Percentiles rank a stretch among this genome's conserved stretches.
phyloP scores from a whole-genome alignment of 2,329 filamentous ascomycete genomes.

The Xylariales sp. region DNA sequence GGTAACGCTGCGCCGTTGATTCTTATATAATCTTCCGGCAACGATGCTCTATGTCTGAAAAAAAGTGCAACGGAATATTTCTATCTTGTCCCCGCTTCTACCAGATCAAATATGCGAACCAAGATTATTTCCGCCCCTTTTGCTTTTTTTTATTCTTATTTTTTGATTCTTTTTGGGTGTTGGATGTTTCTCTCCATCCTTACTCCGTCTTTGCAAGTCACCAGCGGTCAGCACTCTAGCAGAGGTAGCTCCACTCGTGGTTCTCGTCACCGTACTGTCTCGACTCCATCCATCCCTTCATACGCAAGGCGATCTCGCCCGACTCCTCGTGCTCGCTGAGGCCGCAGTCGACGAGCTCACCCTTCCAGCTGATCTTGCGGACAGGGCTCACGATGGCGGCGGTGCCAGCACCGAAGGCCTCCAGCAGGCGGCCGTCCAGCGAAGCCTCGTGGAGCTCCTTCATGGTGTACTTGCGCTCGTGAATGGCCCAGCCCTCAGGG shows the following conservation, averaged over 20 bases:
- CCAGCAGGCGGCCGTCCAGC: constrained; percentile 78
- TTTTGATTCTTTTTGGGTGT: too few species aligned
- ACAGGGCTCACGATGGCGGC: constrained; percentile 92
- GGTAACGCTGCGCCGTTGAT: too few species aligned
- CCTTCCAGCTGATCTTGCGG: constrained; percentile 84
- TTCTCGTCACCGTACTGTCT: constrained; percentile 94
- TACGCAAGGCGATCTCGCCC: constrained; percentile 75
- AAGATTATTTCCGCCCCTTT: too few species aligned
- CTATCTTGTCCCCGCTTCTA: too few species aligned
- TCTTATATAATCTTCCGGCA: too few species aligned
- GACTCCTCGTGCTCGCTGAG: constrained; percentile 78
- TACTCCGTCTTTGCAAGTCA: too few species aligned
- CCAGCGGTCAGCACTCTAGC: constrained; percentile 20
- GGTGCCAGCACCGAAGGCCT: constrained; percentile 91
- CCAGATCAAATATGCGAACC: too few species aligned
- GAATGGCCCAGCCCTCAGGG: constrained; percentile 83
- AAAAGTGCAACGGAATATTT: too few species aligned
- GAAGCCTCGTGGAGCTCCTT: constrained; percentile 75
- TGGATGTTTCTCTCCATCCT: too few species aligned
- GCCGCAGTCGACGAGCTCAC: constrained; percentile 76
- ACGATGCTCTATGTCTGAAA: too few species aligned
- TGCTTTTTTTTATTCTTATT: too few species aligned
- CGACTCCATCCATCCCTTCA: constrained; percentile 96
- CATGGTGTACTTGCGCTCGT: constrained; percentile 92
- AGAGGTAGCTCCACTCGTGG: constrained; percentile 79